phyloP scores from a whole-genome alignment of 2,329 filamentous ascomycete species.

The Cladosporium sp. region DNA sequence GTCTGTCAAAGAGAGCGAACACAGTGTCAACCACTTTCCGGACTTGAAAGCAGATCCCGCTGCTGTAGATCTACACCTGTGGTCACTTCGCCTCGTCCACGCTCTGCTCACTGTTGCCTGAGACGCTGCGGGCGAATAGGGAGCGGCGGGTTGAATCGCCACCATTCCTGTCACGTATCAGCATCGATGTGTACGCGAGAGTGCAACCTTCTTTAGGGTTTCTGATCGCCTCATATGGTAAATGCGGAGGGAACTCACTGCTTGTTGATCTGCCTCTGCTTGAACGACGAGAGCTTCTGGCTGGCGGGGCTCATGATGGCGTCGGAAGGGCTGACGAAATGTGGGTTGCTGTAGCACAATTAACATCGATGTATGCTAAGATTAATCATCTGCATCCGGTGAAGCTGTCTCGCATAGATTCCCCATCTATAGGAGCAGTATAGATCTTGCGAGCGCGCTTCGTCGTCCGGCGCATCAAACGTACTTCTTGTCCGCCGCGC shows the following conservation, averaged over 20 bases:
- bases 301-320: slow-evolving; percentile 82
- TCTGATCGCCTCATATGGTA: background rate
- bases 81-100: background rate
- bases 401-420: background rate
- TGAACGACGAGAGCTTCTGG: slow-evolving; percentile 73
- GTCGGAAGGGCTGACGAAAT: slow-evolving; percentile 77
- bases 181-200: no score
- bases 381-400: no score
- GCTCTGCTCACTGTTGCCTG: slow-evolving; percentile 3
- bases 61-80: background rate
- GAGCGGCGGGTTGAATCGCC: slow-evolving; percentile 9
- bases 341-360: background rate
- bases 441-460: no score
- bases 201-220: background rate
- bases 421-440: no score
- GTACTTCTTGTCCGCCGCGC: slow-evolving; percentile 10
- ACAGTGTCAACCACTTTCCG: no score
- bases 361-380: no score
- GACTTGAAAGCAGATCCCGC: background rate
- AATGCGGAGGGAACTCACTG: slow-evolving; percentile 17
- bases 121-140: slow-evolving; percentile 9
- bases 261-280: slow-evolving; percentile 75
- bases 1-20: no score
- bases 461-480: background rate
- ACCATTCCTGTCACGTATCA: background rate